These are phyloP conservation scores for Penicillium hordei DNA, from an alignment of 2,329 filamentous ascomycete genomes.

Conservation along the genomic window DNA sequence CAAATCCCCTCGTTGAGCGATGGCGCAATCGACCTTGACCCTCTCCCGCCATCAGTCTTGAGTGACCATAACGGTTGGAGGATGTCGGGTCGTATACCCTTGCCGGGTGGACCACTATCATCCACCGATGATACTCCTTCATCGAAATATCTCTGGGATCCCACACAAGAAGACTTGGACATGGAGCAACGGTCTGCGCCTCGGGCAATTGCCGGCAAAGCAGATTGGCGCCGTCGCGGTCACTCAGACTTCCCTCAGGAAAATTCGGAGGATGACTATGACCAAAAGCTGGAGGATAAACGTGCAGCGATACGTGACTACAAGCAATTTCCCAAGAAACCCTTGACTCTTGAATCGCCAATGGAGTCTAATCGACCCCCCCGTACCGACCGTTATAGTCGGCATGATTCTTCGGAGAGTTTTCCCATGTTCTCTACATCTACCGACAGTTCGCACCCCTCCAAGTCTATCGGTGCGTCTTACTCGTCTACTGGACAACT, in stretches of 20 bases:
- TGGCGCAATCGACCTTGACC: constrained; percentile 40
- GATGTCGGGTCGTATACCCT: constrained; percentile 27
- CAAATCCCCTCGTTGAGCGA: constrained; percentile 35
- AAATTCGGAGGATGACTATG: constrained; percentile 38
- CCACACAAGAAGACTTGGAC: constrained; percentile 22
- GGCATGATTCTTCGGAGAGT: constrained; percentile 61
- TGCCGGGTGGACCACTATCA: constrained; percentile 26
- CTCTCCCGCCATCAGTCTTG: constrained; percentile 46
- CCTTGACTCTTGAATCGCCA: constrained; percentile 50
- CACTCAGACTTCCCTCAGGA: constrained; percentile 28
- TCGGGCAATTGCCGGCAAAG: constrained; percentile 39
- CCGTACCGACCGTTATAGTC: constrained; percentile 40
- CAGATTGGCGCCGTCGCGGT: constrained; percentile 38
- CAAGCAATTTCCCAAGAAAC: constrained; percentile 50
- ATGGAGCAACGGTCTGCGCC: constrained; percentile 43
- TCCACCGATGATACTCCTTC: constrained; percentile 27
- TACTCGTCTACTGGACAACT: constrained; percentile 40
- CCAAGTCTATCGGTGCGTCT: constrained; percentile 54
- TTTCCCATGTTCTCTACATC: constrained; percentile 66
- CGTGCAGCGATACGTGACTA: constrained; percentile 49
- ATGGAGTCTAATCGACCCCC: constrained; percentile 32
- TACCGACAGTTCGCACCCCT: constrained; percentile 55
- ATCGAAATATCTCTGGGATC: constrained; percentile 26
- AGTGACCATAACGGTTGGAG: constrained; percentile 39
- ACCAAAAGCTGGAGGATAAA: constrained; percentile 44